Conservation (phyloP, 2,329 filamentous ascomycete genomes). For the Seiridium cupressi region DNA sequence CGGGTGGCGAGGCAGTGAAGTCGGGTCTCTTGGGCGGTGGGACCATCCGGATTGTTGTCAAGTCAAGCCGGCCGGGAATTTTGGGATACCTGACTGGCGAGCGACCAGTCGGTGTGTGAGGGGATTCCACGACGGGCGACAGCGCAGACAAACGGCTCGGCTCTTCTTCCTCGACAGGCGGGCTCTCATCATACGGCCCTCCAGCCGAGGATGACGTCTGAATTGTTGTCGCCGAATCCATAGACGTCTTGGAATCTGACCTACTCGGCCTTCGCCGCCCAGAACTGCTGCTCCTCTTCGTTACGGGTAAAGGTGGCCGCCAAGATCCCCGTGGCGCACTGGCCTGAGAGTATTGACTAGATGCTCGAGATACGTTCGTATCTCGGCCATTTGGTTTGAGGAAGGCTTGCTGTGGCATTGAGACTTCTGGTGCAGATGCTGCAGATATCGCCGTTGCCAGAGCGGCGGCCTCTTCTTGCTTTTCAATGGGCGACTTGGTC, state of each 20-base stretch:
- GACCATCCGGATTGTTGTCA: constrained; percentile 24
- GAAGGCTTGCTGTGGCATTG: constrained; percentile 28
- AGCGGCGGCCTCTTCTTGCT: constrained; percentile 19
- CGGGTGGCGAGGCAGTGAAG: constrained; percentile 30
- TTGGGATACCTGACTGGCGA: constrained; percentile 31
- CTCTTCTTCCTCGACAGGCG: constrained; percentile 28
- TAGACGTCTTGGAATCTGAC: constrained; percentile 26
- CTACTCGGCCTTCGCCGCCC: constrained; percentile 18
- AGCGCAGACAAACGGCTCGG: constrained; percentile 31
- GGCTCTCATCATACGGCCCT: constrained; percentile 27
- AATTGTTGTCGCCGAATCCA: constrained; percentile 38
- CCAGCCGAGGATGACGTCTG: constrained; percentile 21
- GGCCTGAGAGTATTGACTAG: constrained; percentile 36
- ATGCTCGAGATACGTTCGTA: constrained; percentile 24
- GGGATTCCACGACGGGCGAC: constrained; percentile 50
- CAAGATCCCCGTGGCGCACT: constrained; percentile 17
- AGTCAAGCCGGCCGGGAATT: constrained; percentile 23
- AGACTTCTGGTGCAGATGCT: constrained; percentile 16
- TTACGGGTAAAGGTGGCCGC: constrained; percentile 11
- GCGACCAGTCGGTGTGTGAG: constrained; percentile 27
- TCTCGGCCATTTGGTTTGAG: constrained; percentile 12
- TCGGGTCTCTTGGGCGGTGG: constrained; percentile 32
- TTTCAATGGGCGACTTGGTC: constrained; percentile 28
- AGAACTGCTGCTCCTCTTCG: constrained; percentile 16
- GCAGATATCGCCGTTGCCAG: constrained; percentile 21